Evolutionary conservation across 495 filamentous ascomycete species (phyloP).

Genomic region (Penicillium samsonianum): DNA sequence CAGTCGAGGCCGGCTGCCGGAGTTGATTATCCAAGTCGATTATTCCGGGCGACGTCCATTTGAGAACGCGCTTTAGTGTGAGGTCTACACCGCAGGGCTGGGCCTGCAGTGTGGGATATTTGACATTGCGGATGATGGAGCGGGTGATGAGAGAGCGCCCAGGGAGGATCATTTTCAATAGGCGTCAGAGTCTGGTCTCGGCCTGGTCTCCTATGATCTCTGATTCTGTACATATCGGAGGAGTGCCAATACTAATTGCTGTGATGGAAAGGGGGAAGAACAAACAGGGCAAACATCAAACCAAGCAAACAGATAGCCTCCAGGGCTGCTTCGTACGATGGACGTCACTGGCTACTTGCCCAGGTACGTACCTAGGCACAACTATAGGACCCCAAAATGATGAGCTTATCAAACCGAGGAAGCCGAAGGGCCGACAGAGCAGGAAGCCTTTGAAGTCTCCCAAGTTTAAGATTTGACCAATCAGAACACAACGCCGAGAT

Average conservation of each 20-base stretch:
- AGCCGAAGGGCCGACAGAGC: background rate
- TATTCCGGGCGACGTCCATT: slow-evolving; percentile 40
- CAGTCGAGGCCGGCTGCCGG: slow-evolving; percentile 34
- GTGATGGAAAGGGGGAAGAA: background rate
- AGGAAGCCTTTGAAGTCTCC: background rate
- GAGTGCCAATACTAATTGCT: too few relatives aligned
- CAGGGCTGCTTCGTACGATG: too few relatives aligned
- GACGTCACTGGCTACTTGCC: too few relatives aligned
- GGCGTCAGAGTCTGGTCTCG: background rate
- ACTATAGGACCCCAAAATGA: background rate
- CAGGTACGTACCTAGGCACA: too few relatives aligned
- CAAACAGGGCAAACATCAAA: background rate
- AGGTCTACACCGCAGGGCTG: slow-evolving; percentile 51
- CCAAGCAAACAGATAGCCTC: background rate
- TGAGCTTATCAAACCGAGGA: background rate
- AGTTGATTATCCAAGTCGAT: slow-evolving; percentile 47
- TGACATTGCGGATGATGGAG: slow-evolving; percentile 37
- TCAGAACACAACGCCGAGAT: background rate
- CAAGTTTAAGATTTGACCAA: background rate
- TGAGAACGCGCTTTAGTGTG: slow-evolving; percentile 33
- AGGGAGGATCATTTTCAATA: slow-evolving; percentile 24
- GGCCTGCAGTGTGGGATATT: slow-evolving; percentile 28
- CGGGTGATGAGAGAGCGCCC: slow-evolving; percentile 29
- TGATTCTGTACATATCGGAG: too few relatives aligned
- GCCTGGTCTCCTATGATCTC: background rate